A percentile compares a stretch with the other conserved stretches of the same genome.
phyloP scores from a whole-genome alignment of 2,329 filamentous ascomycete genomes.

The Alternaria ventricosa region DNA sequence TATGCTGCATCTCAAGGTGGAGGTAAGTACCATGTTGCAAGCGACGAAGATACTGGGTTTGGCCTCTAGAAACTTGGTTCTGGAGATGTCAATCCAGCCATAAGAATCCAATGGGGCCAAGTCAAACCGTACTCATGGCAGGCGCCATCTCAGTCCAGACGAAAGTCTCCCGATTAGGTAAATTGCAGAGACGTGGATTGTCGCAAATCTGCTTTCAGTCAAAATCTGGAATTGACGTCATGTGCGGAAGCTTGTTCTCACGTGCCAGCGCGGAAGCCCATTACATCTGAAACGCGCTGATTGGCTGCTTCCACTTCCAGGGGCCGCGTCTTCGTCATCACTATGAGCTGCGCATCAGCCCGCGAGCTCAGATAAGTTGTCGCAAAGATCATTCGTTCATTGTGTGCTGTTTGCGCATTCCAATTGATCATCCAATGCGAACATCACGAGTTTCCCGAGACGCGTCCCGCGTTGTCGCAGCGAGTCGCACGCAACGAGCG shows the following conservation, averaged over 20 bases:
- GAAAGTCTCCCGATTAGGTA: neutral
- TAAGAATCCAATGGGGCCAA: neutral
- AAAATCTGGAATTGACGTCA: neutral
- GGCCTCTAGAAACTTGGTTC: neutral
- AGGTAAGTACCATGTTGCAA: neutral
- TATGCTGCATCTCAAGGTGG: neutral
- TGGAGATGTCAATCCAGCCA: neutral
- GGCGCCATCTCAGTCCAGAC: neutral
- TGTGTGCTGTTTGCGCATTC: neutral
- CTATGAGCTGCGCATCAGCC: neutral
- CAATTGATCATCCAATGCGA: conserved; percentile 32
- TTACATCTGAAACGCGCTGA: neutral
- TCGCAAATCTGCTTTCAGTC: neutral
- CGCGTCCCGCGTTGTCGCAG: conserved; percentile 41
- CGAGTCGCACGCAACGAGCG: conserved; percentile 33
- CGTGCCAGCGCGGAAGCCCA: neutral
- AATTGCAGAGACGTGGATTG: neutral
- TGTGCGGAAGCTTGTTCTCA: neutral
- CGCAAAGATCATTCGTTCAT: neutral
- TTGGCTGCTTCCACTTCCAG: neutral
- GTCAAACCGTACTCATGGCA: neutral
- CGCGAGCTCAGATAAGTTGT: neutral
- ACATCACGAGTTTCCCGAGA: conserved; percentile 49
- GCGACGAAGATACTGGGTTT: neutral
- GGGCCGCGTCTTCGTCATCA: neutral